Base-by-base conservation (phyloP, 139 green algal species). In the Pseudopediastrum boryanum region DNA sequence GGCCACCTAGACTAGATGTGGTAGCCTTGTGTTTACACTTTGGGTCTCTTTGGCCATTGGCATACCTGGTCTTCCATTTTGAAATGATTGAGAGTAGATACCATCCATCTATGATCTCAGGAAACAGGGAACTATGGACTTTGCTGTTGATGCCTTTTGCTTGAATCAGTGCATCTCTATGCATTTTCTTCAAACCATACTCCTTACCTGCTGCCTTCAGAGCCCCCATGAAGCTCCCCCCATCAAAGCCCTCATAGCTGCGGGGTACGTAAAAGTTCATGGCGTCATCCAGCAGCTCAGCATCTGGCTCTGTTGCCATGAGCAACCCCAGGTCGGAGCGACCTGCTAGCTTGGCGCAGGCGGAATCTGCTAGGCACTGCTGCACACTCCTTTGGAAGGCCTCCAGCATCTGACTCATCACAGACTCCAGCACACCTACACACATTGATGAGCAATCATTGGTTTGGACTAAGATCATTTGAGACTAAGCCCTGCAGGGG, bases 271-370 rank as follows among this genome's bases (percentile, higher is more conserved):
- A 90, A 66, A 89, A 91, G 56, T 31, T 19, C 3, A 83, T 77
- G 29, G 82, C 76, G 13, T 82, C 52, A 23, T 74, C 71, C 75
- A 90, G 81, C 62, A 91, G 86, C 38, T 64, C 29, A 0, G 90
- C 90, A 25, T 89, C 81, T 9, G 90, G 78, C 83, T 95, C 89
- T 33, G 75, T 58, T 16, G 81, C 90, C 90, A 95, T 94, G 19
- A 85, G 65, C 52, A 77, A 3, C 2, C 58, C 69, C 23, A 87
- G 48, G 64, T 83, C 72, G 25, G 68, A 56, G 13, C 73, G 71
- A 6, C 48, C 10, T 6, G 78, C 80, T 65, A 85, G 80, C 39
- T 2, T 68, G 70, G 35, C 3, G 6, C 38, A 51, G 6, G 16
- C 19, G n/a, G n/a, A 31, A 76, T 48, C 48, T 75, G 79, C 29